Evolutionary conservation across 768 basidiomycete species (phyloP), one percentile per base, ranked within the genome.

Genomic region (Auriscalpium vulgare): DNA sequence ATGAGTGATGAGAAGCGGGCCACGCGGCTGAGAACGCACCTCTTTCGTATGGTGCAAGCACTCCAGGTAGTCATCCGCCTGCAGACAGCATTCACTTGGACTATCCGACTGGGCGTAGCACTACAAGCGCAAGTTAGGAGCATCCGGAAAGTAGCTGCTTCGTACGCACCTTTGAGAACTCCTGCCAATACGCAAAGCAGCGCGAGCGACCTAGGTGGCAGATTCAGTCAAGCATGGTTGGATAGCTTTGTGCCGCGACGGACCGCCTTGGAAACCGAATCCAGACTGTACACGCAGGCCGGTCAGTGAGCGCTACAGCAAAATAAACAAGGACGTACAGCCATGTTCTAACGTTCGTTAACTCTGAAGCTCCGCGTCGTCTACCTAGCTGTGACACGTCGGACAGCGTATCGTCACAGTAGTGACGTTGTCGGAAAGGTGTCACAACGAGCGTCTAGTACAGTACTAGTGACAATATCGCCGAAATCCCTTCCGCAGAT

Each of bases 131-230:
- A 16, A 9, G 11, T 14, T 9, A 37, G 51, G 14, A 52, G 19
- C 17, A 29, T 16, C 10, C 13, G 37, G 14, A 35, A 9, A 4
- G 19, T 34, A 35, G 46, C 10, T 37, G 23, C n/a, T 37, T 23
- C 52, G 17, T 10, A 47, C 56, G 53, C 53, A 86, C 88, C 67
- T 85, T 87, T 62, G 83, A 78, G 73, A 91, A 88, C 70, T 94
- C 90, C 66, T 94, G 92, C 92, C 93, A 95, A 73, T 87, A 91
- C 11, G 82, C 77, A 70, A 94, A 94, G 72, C 94, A 97, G 65
- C 90, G 80, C 59, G 89, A 83, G 61, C 83, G 83, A 63, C 91
- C 91, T 93, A 59, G 51, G 56, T 29, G 29, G 29, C 29, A 29
- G 29, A 29, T 5, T 29, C 29, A 29, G 29, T 29, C 29, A 29